Base-by-base conservation (phyloP, 345 rosid genomes). In the Salix caprea region DNA sequence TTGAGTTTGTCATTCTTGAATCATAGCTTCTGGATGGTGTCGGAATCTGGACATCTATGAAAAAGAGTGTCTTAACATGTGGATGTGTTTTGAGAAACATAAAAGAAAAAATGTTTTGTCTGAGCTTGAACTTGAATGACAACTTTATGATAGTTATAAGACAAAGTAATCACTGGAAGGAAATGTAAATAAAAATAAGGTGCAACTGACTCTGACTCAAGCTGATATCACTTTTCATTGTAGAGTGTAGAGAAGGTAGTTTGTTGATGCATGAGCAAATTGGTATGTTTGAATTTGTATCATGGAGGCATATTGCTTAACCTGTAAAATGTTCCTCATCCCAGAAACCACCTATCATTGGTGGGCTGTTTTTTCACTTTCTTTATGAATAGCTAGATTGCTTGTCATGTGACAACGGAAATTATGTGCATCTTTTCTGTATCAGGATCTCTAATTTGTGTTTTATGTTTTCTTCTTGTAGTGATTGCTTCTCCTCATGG, bases 401-500 rank as follows among this genome's bases (percentile, higher is more conserved):
- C 67, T 74, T 32, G 60, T 77, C 75, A 60, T 46, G 62, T 60
- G 52, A 70, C 61, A 56, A 65, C 40, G 73, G 5, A 40, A 54
- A 18, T 65, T 61, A 26, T 66, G 62, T 68, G 13, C 66, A 61
- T 73, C 54, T 77, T 77, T 65, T 65, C 42, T 82, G 48, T 80
- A 44, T 71, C 73, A 60, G 72, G 30, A 46, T 70, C 60, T 76
- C 64, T 83, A 60, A 87, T 18, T 74, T 77, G 23, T 80, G 66
- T 79, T 78, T 71, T 73, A 50, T 72, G 58, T 73, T 77, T 32
- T 88, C 58, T n/a, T 77, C 77, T 70, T 77, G 79, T 90, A 96
- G 98, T 92, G 78, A 89, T 96, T 82, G 93, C 90, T 82, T 91
- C 98, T 84, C 99, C 99, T 75, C 94, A 96, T 88, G 99, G 99